phyloP scores from a whole-genome alignment of 495 filamentous ascomycete species.

The Talaromyces ruber region DNA sequence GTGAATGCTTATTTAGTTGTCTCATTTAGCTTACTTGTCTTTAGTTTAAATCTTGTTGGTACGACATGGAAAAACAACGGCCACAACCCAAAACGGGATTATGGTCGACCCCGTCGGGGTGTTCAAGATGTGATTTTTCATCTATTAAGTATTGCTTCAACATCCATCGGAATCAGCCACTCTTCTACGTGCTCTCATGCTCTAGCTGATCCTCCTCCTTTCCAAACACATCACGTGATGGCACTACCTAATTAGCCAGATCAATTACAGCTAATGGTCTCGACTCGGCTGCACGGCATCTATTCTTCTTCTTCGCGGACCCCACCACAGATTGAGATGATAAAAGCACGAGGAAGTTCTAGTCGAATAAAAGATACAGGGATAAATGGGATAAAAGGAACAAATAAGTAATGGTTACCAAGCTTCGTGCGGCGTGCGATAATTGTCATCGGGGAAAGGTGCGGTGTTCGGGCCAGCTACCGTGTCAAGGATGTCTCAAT shows the following conservation, averaged over 20 bases:
- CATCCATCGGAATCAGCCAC: background rate
- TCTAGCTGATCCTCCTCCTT: background rate
- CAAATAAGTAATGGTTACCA: background rate
- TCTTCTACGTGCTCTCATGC: background rate
- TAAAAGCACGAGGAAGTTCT: background rate
- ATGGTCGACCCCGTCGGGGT: background rate
- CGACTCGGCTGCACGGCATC: background rate
- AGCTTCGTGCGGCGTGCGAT: slow-evolving; percentile 18
- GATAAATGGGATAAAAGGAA: background rate
- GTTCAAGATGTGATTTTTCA: background rate
- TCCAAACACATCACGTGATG: background rate
- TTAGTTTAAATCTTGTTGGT: too few species aligned
- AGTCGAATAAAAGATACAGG: background rate
- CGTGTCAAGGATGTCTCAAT: slow-evolving; percentile 14
- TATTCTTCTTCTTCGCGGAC: background rate
- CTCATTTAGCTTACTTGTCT: too few species aligned
- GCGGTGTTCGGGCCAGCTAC: slow-evolving; percentile 14
- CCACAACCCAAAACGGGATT: background rate
- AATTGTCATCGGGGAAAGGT: slow-evolving; percentile 17
- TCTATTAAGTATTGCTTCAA: background rate
- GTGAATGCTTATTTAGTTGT: background rate
- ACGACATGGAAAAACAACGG: too few species aligned
- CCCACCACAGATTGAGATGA: background rate
- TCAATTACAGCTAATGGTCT: background rate
- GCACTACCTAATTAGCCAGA: background rate